Base-by-base conservation (phyloP, 176 grass and related monocot genomes). In the Canna indica region DNA sequence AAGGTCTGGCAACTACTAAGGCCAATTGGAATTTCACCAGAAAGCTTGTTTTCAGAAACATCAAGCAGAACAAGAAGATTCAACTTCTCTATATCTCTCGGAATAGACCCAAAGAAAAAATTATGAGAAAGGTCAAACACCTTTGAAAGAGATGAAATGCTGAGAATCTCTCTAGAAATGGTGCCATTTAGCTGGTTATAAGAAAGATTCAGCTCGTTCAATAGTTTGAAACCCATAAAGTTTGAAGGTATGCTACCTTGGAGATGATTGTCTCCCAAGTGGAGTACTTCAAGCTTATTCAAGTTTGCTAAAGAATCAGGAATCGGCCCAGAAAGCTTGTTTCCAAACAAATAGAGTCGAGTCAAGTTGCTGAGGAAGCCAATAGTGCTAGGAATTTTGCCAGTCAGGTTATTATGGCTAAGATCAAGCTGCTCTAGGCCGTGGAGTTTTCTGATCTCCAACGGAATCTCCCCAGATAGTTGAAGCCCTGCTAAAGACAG, bases 401-500 rank as follows among this genome's bases (percentile, higher is more conserved):
- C 81, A 1, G 61, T 36, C 28, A 88, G 59, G 58, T 24, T 77
- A 60, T 90, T 90, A 54, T 80, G 66, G 62, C 72, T 82, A 27
- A 90, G 76, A 16, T 79, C 36, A 47, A 83, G 69, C 12, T 65
- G 28, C 4, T 24, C 52, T 0, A 87, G 59, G 0, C 14, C 12
- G 0, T 31, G 67, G 31, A 35, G 69, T 67, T 6, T 36, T 28
- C 8, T 4, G 17, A 47, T 13, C 16, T 17, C 41, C 25, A 42
- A 30, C 44, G 26, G 35, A 36, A 66, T 66, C 2, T 17, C 63
- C 17, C 63, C 63, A 18, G 63, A n/a, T 22, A 66, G 18, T 22
- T 36, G 63, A 24, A 66, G 63, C 32, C 6, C 8, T 32, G 5
- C 14, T n/a, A 66, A 12, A 3, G 7, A 22, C 63, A 66, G 11